Conservation (phyloP, 306 rosid genomes). For the Casuarina cunninghamiana region DNA sequence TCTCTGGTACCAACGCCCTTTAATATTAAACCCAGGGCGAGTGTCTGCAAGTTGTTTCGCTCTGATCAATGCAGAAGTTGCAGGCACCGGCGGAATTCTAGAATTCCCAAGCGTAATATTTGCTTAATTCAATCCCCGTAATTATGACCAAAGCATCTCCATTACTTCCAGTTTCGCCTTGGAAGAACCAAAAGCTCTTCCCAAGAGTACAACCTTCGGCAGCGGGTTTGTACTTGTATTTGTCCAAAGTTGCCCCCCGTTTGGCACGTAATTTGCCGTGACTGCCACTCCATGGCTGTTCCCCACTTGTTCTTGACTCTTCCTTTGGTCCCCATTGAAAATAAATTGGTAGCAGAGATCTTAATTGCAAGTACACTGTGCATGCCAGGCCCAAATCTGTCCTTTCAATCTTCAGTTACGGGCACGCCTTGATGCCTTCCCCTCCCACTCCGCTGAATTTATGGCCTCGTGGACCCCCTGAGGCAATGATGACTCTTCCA, state of each 20-base stretch:
- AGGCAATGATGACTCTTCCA: not conserved
- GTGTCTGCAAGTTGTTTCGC: slow-evolving; percentile 20
- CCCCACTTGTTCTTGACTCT: not conserved
- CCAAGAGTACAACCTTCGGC: not conserved
- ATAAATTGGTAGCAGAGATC: not conserved
- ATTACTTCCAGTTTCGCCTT: not conserved
- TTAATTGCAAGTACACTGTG: not conserved
- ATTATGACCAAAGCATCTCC: not conserved
- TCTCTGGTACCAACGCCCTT: slow-evolving; percentile 53
- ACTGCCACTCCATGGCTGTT: not conserved
- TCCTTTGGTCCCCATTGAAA: slow-evolving; percentile 9
- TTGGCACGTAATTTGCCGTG: not conserved
- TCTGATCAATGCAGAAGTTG: slow-evolving; percentile 28
- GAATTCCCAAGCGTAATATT: not conserved
- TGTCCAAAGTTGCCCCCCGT: not conserved
- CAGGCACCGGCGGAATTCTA: not conserved
- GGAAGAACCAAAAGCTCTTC: not conserved
- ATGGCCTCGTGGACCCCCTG: slow-evolving; percentile 34
- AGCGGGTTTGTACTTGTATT: not conserved
- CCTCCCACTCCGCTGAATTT: slow-evolving; percentile 17
- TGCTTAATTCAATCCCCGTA: not conserved
- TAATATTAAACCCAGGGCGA: slow-evolving; percentile 28
- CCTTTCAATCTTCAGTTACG: slow-evolving; percentile 1
- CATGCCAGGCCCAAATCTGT: slow-evolving; percentile 25
- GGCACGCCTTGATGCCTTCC: not conserved